phyloP scores from a whole-genome alignment of 805 yeast genomes.

The Blastobotrys peoriensis region DNA sequence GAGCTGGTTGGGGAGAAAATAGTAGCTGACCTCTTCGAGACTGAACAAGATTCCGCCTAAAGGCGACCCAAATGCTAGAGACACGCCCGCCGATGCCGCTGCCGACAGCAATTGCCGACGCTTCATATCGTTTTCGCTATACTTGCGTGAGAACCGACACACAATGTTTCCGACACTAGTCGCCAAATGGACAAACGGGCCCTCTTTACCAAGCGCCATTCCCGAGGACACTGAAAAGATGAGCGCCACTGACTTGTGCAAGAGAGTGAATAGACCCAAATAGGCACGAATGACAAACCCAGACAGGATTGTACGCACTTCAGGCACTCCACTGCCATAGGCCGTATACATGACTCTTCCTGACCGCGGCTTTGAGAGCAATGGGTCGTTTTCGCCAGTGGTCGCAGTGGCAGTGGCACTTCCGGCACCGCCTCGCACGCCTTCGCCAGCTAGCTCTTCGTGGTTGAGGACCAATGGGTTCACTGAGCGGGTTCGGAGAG shows the following conservation, averaged over 20 bases:
- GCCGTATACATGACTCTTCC: conserved; percentile 41
- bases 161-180: conserved; percentile 52
- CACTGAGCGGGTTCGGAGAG: conserved; percentile 41
- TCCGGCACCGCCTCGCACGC: conserved; percentile 1
- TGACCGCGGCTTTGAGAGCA: conserved; percentile 1
- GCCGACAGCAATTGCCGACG: conserved; percentile 51
- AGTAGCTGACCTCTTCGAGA: conserved; percentile 52
- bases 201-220: conserved; percentile 53
- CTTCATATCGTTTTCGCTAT: conserved; percentile 42
- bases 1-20: conserved; percentile 48
- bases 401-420: background rate
- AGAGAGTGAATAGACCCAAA: conserved; percentile 45
- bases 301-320: conserved; percentile 52
- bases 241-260: conserved; percentile 43
- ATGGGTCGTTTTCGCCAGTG: background rate
- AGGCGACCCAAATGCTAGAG: conserved; percentile 56
- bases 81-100: conserved; percentile 53
- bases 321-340: conserved; percentile 57
- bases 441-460: background rate
- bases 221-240: conserved; percentile 54
- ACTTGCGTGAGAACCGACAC: conserved; percentile 42
- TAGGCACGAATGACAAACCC: conserved; percentile 52
- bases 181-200: conserved; percentile 57
- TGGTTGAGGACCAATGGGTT: conserved; percentile 22
- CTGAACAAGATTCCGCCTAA: conserved; percentile 53